Base-by-base conservation (phyloP, 2,329 filamentous ascomycete genomes). In the Clarireedia homoeocarpa region DNA sequence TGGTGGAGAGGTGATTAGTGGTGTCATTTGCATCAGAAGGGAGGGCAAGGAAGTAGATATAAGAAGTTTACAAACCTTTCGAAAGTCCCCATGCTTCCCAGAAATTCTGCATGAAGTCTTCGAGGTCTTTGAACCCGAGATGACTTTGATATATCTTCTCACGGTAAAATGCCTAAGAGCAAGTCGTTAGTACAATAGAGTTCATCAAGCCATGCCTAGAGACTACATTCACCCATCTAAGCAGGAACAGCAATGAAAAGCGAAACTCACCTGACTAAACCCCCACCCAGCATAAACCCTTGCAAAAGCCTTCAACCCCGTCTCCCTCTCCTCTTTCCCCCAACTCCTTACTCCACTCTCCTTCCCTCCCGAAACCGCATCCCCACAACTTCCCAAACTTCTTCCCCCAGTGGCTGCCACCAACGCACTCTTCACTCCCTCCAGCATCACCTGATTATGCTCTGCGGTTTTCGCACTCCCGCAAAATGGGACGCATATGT, bases 261-360 rank as follows among this genome's bases (percentile, higher is more conserved):
- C 9, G n/a, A 36, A 50, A 52, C 47, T 38, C 17, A 56, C 78
- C 65, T 91, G 88, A 51, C 83, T 87, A 64, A 92, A 88, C 0
- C 89, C 88, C 88, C 83, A 94, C 0, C 88, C 88, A 1, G 88
- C 87, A 70, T 94, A 94, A 0, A 84, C 88, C 46, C 86, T 77
- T 0, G 80, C 86, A 56, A 92, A 80, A 0, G 88, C 88, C 65
- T 85, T 90, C 42, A 92, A 66, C 0, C 81, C 84, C 20, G 74
- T 71, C 15, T 74, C 72, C 48, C 69, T 78, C 60, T 85, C 78
- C 51, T 80, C 74, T 0, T 71, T 70, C 2, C 73, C 77, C 77
- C 83, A 86, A 0, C 9, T 34, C 4, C 30, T 34, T 12, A 34
- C 30, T 34, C 30, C 30, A 4, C 7, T 12, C 30, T 34, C 30